Base-by-base conservation (phyloP, 495 filamentous ascomycete genomes). In the Hypoxylon subgilvum region DNA sequence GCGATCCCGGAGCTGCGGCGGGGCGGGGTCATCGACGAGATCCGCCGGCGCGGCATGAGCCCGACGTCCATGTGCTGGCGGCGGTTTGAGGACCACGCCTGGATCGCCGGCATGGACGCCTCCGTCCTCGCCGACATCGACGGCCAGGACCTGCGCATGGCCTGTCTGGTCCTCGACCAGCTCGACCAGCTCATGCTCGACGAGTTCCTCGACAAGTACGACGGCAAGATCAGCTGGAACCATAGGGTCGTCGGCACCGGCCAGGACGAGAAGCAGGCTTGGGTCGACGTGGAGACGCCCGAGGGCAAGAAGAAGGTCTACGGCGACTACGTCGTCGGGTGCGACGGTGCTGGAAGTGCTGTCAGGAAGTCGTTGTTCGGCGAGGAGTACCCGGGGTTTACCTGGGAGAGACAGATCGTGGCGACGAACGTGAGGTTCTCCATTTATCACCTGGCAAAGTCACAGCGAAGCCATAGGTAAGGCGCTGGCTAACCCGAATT, bases 331-430 rank as follows among this genome's bases (percentile, higher is more conserved):
- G 54, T 87, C 1, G 58, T 84, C 14, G 84, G 83, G 0, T 84
- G 81, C 55, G 83, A 87, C 65, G 83, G 83, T 4, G 84, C 82
- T 0, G 80, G 74, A 34, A 86, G 82, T 57, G 71, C 71, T 3
- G 75, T 86, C 8, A 70, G 83, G 19, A 75, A 73, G 50, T 74
- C 76, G 1, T 53, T 87, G 9, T 87, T 86, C 68, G 83, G 83
- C 4, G 72, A 81, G n/a, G 72, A 79, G 28, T 86, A 79, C 59
- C 81, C 81, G 0, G 84, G 83, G 0, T 80, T 82, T 54, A 87
- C 84, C 1, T 77, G 82, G 73, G 72, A 84, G 30, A 70, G 69
- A 39, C 82, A 84, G 60, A 82, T 87, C 48, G 76, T 87, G 39
- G 83, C 84, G 36, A 85, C 84, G 4, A 87, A 87, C 71, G 82